Evolutionary conservation across 2,329 filamentous ascomycete species (phyloP).

Genomic region (Penicillium sp.): DNA sequence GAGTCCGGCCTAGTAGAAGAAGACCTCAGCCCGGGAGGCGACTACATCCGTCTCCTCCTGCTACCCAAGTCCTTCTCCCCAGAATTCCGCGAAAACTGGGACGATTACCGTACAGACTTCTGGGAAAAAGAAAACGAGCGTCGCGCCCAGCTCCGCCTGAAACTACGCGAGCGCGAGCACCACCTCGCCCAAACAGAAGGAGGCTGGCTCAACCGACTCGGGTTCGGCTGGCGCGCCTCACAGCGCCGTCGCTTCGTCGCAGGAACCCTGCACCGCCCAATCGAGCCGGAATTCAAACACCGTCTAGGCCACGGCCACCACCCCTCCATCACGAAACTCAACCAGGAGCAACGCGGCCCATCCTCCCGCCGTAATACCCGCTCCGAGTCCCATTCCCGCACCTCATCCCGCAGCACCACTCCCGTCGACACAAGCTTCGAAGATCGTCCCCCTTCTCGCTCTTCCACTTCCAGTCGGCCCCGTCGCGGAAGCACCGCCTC

Average conservation of each 20-base stretch:
- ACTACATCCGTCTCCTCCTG: slow-evolving; percentile 86
- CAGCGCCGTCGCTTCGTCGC: slow-evolving; percentile 33
- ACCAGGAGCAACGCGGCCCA: slow-evolving; percentile 30
- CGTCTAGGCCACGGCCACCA: slow-evolving; percentile 31
- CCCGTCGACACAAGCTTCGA: slow-evolving; percentile 36
- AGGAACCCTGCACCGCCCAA: slow-evolving; percentile 27
- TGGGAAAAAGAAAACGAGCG: slow-evolving; percentile 97
- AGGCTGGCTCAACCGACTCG: slow-evolving; percentile 83
- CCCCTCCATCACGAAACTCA: slow-evolving; percentile 28
- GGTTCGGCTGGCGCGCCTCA: slow-evolving; percentile 49
- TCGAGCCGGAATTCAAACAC: slow-evolving; percentile 30
- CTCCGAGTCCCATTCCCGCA: slow-evolving; percentile 44
- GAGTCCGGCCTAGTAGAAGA: slow-evolving; percentile 71
- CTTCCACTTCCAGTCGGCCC: slow-evolving; percentile 32
- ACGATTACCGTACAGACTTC: slow-evolving; percentile 88
- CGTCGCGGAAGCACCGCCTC: slow-evolving; percentile 38
- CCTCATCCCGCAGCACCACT: slow-evolving; percentile 45
- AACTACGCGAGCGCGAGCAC: slow-evolving; percentile 67
- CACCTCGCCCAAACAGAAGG: slow-evolving; percentile 67
- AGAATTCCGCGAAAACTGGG: slow-evolving; percentile 95
- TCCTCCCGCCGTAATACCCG: slow-evolving; percentile 34
- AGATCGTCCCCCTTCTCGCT: slow-evolving; percentile 38
- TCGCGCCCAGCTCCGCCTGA: slow-evolving; percentile 68
- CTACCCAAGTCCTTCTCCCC: slow-evolving; percentile 93
- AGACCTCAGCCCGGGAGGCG: slow-evolving; percentile 83